Evolutionary conservation across 306 rosid species (phyloP).

Genomic region (Acacia acuminata): DNA sequence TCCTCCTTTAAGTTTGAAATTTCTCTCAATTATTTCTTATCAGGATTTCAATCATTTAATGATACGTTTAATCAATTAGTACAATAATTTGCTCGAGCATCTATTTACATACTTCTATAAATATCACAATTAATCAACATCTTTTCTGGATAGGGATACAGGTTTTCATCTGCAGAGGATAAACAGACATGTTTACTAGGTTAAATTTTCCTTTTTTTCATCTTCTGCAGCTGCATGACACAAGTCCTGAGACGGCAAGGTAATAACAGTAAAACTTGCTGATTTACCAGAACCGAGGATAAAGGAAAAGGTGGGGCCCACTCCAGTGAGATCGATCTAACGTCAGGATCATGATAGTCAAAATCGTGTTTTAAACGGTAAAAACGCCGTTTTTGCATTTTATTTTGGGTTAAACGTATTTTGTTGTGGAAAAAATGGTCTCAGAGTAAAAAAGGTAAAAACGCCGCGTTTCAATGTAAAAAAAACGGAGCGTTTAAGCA

Average conservation of each 20-base stretch:
- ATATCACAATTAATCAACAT: not conserved
- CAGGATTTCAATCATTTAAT: constrained; percentile 18
- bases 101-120: not conserved
- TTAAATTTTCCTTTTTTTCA: not conserved
- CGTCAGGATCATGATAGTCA: too few species aligned
- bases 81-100: constrained; percentile 1
- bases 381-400: too few species aligned
- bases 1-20: not conserved
- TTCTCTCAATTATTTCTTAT: constrained; percentile 13
- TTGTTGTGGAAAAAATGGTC: too few species aligned
- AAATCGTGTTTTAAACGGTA: too few species aligned
- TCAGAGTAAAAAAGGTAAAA: too few species aligned
- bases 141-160: not conserved
- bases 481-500: too few species aligned
- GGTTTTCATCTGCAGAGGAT: not conserved
- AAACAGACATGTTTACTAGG: not conserved
- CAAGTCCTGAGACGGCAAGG: not conserved
- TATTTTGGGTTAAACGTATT: too few species aligned
- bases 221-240: not conserved
- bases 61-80: constrained; percentile 3
- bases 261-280: not conserved
- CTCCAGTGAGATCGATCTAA: not conserved
- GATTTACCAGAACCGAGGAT: not conserved
- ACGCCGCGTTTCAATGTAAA: too few species aligned
- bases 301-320: not conserved